These are phyloP conservation scores for Aspergillus biplanus DNA, from an alignment of 495 filamentous ascomycete species.

Conservation along the genomic window DNA sequence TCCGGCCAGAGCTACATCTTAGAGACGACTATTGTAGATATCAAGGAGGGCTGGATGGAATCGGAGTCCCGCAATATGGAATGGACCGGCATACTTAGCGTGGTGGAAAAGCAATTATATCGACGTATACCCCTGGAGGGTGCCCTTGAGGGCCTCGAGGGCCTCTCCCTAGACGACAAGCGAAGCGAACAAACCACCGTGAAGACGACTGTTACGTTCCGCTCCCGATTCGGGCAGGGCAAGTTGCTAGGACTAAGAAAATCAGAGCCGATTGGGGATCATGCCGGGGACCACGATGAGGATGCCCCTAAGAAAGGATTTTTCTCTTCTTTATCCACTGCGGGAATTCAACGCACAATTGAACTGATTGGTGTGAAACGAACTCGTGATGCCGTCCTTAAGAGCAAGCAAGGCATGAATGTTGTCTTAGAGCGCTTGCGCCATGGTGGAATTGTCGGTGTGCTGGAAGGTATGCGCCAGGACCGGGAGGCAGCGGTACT, in stretches of 20 bases:
- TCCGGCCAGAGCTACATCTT: constrained; percentile 83
- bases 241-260: constrained; percentile 61
- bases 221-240: constrained; percentile 76
- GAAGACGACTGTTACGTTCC: constrained; percentile 81
- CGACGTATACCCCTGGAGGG: constrained; percentile 46
- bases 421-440: constrained; percentile 87
- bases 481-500: constrained; percentile 58
- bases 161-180: constrained; percentile 41
- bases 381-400: constrained; percentile 79
- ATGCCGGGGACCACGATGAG: constrained; percentile 48
- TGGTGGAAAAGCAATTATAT: constrained; percentile 87
- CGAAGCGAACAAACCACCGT: constrained; percentile 74
- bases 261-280: constrained; percentile 29
- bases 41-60: constrained; percentile 85
- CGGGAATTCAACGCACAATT: constrained; percentile 83
- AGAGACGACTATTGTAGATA: constrained; percentile 87
- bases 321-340: constrained; percentile 74
- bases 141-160: constrained; percentile 26
- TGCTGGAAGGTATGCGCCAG: constrained; percentile 80
- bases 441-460: constrained; percentile 78
- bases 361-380: constrained; percentile 84
- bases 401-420: constrained; percentile 93
- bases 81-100: constrained; percentile 88
- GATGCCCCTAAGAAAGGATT: constrained; percentile 62
- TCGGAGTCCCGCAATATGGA: constrained; percentile 85